A percentile compares a stretch with the other conserved stretches of the same genome.
Conservation (phyloP, 2,329 filamentous ascomycete genomes). For the Chaetomium strumarium region DNA sequence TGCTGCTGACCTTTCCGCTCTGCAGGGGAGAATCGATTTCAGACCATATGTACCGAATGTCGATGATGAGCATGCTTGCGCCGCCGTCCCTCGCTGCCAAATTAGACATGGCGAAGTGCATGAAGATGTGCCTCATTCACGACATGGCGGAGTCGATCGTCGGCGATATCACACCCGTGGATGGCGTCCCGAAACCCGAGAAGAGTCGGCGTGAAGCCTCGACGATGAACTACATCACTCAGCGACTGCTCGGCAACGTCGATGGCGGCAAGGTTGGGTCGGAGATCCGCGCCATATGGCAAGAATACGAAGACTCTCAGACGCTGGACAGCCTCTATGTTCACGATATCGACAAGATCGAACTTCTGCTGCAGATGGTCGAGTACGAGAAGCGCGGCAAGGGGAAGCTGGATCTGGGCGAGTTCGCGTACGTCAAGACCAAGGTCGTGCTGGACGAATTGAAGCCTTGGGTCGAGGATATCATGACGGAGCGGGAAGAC, state of each 20-base stretch:
- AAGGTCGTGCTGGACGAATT: slow-evolving; percentile 72
- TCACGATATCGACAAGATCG: slow-evolving; percentile 96
- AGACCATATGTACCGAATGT: slow-evolving; percentile 99
- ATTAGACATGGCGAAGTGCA: slow-evolving; percentile 76
- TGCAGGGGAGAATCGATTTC: slow-evolving; percentile 79
- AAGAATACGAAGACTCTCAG: slow-evolving; percentile 86
- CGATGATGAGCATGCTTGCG: slow-evolving; percentile 87
- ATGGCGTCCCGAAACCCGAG: slow-evolving; percentile 77
- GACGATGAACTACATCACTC: slow-evolving; percentile 88
- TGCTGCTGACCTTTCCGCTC: slow-evolving; percentile 9
- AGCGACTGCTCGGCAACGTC: slow-evolving; percentile 65
- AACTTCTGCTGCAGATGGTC: slow-evolving; percentile 88
- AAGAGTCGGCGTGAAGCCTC: slow-evolving; percentile 81
- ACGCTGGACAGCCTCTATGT: slow-evolving; percentile 85
- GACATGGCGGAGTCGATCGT: slow-evolving; percentile 97
- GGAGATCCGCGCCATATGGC: slow-evolving; percentile 76
- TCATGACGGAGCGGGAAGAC: slow-evolving; percentile 67
- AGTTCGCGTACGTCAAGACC: slow-evolving; percentile 75
- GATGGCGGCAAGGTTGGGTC: slow-evolving; percentile 59
- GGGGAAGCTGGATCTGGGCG: slow-evolving; percentile 67
- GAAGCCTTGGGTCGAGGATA: slow-evolving; percentile 68
- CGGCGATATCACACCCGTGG: slow-evolving; percentile 92
- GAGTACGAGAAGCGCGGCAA: slow-evolving; percentile 79
- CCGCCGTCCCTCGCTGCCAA: slow-evolving; percentile 65
- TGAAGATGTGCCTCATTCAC: slow-evolving; percentile 92